These are phyloP conservation scores for Ustilago cynodontis DNA, from an alignment of 1,284 basidiomycete genomes.

Conservation along the genomic window DNA sequence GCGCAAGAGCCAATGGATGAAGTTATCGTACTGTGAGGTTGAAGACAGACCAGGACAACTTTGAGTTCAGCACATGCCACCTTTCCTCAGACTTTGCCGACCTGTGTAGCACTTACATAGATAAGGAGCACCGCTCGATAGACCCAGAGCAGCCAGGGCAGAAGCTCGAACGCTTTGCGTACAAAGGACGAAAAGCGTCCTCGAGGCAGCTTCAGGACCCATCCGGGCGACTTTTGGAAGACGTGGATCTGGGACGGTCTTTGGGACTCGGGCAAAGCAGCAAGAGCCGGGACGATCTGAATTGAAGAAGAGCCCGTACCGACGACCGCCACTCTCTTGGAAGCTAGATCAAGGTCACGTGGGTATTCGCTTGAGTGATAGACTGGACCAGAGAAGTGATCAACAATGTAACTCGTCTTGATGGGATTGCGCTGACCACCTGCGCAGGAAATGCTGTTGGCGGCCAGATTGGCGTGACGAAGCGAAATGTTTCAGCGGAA, in stretches of 20 bases:
- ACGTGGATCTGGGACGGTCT: not conserved
- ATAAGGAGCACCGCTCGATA: not conserved
- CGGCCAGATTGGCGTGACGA: not conserved
- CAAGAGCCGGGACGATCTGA: not conserved
- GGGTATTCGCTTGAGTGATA: not conserved
- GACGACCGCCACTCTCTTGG: not conserved
- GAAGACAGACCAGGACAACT: not conserved
- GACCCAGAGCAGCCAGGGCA: not conserved
- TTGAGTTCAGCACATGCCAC: not conserved
- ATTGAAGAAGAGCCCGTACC: not conserved
- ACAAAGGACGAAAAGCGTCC: not conserved
- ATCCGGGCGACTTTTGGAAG: not conserved
- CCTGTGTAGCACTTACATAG: not conserved
- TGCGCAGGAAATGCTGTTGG: not conserved
- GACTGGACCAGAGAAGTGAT: not conserved
- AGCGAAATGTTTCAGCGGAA: too few relatives aligned
- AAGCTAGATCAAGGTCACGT: not conserved
- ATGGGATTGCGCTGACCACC: not conserved
- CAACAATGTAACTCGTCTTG: not conserved
- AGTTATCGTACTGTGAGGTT: not conserved
- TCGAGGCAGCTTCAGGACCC: not conserved
- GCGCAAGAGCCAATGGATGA: not conserved
- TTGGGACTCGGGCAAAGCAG: not conserved
- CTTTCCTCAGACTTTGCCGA: not conserved
- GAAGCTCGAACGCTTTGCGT: not conserved